Evolutionary conservation across 225 moss, liverwort and hornwort genomes (phyloP).

Genomic region (Bryoerythrophyllum caledonicum): DNA sequence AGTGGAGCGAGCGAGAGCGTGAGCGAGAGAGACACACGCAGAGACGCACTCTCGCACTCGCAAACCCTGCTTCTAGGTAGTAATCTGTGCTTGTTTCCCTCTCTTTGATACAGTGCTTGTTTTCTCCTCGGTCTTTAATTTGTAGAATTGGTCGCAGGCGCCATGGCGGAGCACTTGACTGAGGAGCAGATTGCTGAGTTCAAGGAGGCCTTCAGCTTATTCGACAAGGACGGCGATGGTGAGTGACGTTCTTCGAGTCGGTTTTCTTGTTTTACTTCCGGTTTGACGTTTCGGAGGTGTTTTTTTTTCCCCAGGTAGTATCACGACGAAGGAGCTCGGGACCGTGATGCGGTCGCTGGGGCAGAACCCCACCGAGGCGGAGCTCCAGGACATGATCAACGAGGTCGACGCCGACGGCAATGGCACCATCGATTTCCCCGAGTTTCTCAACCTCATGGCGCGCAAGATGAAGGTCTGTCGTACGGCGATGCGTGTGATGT

Average conservation of each 20-base stretch:
- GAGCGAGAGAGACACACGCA: too few species aligned
- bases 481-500: too few species aligned
- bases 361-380: constrained; percentile 88
- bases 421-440: constrained; percentile 85
- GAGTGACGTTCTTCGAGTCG: not conserved
- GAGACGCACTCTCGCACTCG: not conserved
- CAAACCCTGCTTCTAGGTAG: not conserved
- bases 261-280: not conserved
- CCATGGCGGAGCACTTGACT: constrained; percentile 61
- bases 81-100: not conserved
- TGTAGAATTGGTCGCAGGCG: constrained; percentile 11
- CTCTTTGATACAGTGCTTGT: too few species aligned
- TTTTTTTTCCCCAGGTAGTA: constrained; percentile 66
- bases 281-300: accelerated
- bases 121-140: too few species aligned
- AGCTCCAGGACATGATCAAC: constrained; percentile 94
- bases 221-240: constrained; percentile 76
- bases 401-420: constrained; percentile 90
- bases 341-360: constrained; percentile 91
- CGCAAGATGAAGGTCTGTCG: constrained; percentile 73
- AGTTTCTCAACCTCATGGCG: constrained; percentile 92
- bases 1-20: too few species aligned
- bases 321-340: constrained; percentile 86
- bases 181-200: constrained; percentile 78
- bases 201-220: constrained; percentile 70